Percentiles rank a stretch among this genome's conserved stretches.
Evolutionary conservation across 768 basidiomycete species (phyloP).

Genomic region (Russula abietina): DNA sequence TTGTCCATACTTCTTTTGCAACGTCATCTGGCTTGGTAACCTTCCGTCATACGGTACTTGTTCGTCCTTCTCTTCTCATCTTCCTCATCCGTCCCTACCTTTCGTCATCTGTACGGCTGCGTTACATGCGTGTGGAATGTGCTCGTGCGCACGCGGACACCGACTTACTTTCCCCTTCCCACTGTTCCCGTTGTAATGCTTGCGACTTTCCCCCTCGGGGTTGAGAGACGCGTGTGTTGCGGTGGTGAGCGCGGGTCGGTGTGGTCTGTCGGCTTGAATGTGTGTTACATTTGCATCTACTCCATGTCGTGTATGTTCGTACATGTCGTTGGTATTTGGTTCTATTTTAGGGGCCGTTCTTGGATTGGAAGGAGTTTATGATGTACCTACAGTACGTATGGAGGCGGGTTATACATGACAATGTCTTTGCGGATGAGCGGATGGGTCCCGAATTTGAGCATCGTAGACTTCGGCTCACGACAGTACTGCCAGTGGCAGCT

Average conservation of each 20-base stretch:
- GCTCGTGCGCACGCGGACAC: slow-evolving; percentile 2
- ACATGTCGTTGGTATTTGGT: not conserved
- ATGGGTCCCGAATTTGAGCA: too few relatives aligned
- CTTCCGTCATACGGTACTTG: slow-evolving; percentile 12
- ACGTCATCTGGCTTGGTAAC: not conserved
- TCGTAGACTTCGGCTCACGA: too few relatives aligned
- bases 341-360: not conserved
- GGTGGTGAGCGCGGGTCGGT: slow-evolving; percentile 44
- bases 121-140: not conserved
- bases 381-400: not conserved
- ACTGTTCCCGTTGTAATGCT: slow-evolving; percentile 29
- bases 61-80: not conserved
- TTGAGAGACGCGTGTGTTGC: slow-evolving; percentile 38
- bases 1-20: slow-evolving; percentile 5
- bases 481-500: too few relatives aligned
- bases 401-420: not conserved
- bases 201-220: slow-evolving; percentile 46
- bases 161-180: slow-evolving; percentile 26
- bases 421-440: not conserved
- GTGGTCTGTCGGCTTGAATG: slow-evolving; percentile 18
- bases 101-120: not conserved
- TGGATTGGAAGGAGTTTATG: not conserved
- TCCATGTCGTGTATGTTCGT: not conserved
- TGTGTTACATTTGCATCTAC: slow-evolving; percentile 7
- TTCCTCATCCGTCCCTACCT: not conserved